Base-by-base conservation (phyloP, 192 early-diverging fungal species). In the Backusella macrospora region DNA sequence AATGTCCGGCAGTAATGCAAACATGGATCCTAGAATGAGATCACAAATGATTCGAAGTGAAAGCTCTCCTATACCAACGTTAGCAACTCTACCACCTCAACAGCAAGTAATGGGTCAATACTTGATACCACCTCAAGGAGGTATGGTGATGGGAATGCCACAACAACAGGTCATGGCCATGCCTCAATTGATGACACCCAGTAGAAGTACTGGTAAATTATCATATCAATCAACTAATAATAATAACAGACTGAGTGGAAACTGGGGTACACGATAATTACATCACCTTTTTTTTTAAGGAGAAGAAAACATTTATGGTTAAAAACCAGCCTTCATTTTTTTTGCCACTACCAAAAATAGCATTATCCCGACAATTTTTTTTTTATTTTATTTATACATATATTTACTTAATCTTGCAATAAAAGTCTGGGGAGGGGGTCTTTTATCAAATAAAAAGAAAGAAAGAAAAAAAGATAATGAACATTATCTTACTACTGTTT, bases 31-130 rank as follows among this genome's bases (percentile, higher is more conserved):
- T 48, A 76, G 23, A 23, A 70, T 42, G 26, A 52, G 52, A 73
- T 43, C 62, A 66, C 62, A 73, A 21, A 73, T 73, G 63, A 48
- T 65, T 38, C 68, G 75, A 46, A 76, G 68, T 47, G 75, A 76
- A 71, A 70, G 55, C 8, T 59, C 52, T 12, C 48, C 68, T 37
- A 44, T 70, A 21, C 67, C 68, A 13, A 45, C 26, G 13, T 12
- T 45, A 13, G 29, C 29, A 34, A 34, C 29, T 1, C 2, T 34
- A 70, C 42, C 29, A 46, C 47, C n/a, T 52, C 59, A 29, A 70
- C 69, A 18, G n/a, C 69, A 59, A 34, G 2, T 34, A 2, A 59
- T 59, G 52, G 10, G 21, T 13, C 52, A 59, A 4, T 59, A 59
- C 12, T 10, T 59, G 0, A 23, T 13, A 3, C 52, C 52, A 59